These are phyloP conservation scores for Grifola frondosa DNA, from an alignment of 1,284 basidiomycete species.

Conservation along the genomic window DNA sequence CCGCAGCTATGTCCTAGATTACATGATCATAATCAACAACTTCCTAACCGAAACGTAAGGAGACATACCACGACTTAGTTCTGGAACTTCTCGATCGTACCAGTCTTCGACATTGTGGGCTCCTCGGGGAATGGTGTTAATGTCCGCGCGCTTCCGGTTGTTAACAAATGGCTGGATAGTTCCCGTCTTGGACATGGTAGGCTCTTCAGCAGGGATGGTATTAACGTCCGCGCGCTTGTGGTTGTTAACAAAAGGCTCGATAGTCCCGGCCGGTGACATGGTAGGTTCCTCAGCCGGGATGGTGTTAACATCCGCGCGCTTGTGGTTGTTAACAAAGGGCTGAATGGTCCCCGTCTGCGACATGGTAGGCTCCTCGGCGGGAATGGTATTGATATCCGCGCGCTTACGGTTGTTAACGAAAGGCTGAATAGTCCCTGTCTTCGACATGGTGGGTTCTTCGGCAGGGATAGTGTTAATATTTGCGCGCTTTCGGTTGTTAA, in stretches of 20 bases:
- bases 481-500: conserved; percentile 30
- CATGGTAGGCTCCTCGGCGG: conserved; percentile 24
- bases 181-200: conserved; percentile 25
- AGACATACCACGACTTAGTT: conserved; percentile 6
- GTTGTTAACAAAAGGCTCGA: conserved; percentile 17
- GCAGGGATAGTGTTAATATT: conserved; percentile 21
- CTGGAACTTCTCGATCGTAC: conserved; percentile 13
- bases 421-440: conserved; percentile 12
- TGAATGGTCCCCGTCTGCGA: conserved; percentile 18
- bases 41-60: neutral
- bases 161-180: conserved; percentile 24
- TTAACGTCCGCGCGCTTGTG: conserved; percentile 30
- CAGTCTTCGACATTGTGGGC: conserved; percentile 22
- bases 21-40: neutral
- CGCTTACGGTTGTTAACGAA: conserved; percentile 14
- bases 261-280: conserved; percentile 31
- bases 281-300: conserved; percentile 36
- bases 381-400: conserved; percentile 20
- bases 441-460: conserved; percentile 18
- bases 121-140: conserved; percentile 34
- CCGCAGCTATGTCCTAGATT: conserved; percentile 22
- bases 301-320: conserved; percentile 25
- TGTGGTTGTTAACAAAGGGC: conserved; percentile 13
- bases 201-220: conserved; percentile 34
- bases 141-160: conserved; percentile 29